phyloP scores from a whole-genome alignment of 1,139 yeast species.

The Zygosaccharomyces pseudobailii region DNA sequence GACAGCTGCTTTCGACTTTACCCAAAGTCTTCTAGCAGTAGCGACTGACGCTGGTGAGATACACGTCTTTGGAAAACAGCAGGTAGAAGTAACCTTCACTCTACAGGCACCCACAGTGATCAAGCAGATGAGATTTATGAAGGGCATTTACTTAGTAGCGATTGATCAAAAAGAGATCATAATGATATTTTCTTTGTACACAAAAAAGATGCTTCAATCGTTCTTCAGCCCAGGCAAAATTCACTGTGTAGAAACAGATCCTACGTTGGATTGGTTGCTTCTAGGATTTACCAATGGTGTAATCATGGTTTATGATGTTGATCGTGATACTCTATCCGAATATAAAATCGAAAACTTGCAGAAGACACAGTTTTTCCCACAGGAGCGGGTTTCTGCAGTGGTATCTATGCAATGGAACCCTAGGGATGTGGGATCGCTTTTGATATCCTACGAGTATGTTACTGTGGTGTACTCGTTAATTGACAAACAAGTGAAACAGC shows the following conservation, averaged over 20 bases:
- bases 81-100: conserved; percentile 69
- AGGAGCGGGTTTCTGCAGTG: conserved; percentile 50
- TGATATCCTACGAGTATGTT: conserved; percentile 67
- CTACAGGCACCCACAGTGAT: conserved; percentile 50
- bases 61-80: conserved; percentile 77
- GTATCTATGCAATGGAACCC: conserved; percentile 75
- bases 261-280: conserved; percentile 81
- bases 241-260: conserved; percentile 70
- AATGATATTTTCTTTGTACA: conserved; percentile 63
- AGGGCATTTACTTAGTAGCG: conserved; percentile 75
- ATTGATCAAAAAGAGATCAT: conserved; percentile 53
- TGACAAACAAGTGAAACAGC: conserved; percentile 51
- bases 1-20: conserved; percentile 77
- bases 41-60: conserved; percentile 68
- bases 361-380: conserved; percentile 37
- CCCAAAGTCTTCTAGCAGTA: conserved; percentile 78
- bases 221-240: conserved; percentile 57
- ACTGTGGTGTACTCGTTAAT: conserved; percentile 68
- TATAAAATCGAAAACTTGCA: conserved; percentile 71
- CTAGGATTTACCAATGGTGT: conserved; percentile 78
- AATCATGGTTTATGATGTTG: conserved; percentile 75
- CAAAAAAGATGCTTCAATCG: conserved; percentile 53
- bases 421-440: conserved; percentile 73
- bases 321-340: conserved; percentile 63
- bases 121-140: conserved; percentile 57